phyloP scores from a whole-genome alignment of 768 basidiomycete species.

The Albatrellus ellisii region DNA sequence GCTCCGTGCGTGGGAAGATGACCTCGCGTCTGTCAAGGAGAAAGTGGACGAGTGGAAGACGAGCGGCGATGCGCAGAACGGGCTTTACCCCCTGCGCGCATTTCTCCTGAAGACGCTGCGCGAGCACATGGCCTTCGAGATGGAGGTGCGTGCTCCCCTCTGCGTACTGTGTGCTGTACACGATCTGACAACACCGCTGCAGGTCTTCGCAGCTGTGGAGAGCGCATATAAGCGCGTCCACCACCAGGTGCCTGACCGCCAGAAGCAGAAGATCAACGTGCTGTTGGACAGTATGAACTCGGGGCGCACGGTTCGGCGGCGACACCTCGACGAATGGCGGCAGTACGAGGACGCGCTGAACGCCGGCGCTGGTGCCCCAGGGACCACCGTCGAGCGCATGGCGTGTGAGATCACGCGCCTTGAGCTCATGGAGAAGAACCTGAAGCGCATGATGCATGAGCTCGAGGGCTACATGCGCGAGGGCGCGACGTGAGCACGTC shows the following conservation, averaged over 20 bases:
- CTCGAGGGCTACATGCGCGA: background rate
- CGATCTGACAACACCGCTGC: background rate
- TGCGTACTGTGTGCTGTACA: background rate
- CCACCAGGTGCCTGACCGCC: background rate
- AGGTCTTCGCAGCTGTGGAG: background rate
- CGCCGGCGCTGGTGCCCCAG: background rate
- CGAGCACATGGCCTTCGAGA: background rate
- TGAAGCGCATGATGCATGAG: background rate
- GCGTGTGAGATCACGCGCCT: slow-evolving; percentile 1
- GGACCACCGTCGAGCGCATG: background rate
- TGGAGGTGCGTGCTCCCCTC: background rate
- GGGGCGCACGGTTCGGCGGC: background rate
- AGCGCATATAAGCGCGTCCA: background rate
- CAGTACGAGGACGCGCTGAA: background rate
- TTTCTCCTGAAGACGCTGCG: background rate
- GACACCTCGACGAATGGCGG: slow-evolving; percentile 1
- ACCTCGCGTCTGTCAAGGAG: background rate
- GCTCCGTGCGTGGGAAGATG: background rate
- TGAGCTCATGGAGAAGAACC: slow-evolving; percentile 1
- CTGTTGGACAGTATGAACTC: slow-evolving; percentile 1
- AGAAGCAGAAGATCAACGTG: background rate
- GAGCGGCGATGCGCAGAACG: background rate
- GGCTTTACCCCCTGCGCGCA: background rate
- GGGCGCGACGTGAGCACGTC: background rate
- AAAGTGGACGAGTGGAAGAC: slow-evolving; percentile 1